Conservation (phyloP, 2,329 filamentous ascomycete species). For the Aspergillus neotritici region DNA sequence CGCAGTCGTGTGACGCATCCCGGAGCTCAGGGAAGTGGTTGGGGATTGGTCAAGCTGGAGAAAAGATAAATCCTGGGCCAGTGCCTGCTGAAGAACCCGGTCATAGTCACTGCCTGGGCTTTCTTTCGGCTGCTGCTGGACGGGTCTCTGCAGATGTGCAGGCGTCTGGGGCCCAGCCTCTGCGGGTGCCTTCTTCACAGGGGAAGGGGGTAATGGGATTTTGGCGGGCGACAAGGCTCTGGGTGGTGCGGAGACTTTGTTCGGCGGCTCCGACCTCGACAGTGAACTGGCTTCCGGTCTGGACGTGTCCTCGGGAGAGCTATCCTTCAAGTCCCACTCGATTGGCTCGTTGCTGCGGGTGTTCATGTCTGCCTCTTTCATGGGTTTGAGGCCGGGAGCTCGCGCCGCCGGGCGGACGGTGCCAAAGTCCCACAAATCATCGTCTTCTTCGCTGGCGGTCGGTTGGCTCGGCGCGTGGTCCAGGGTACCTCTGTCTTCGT, state of each 20-base stretch:
- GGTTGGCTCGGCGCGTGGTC: constrained; percentile 29
- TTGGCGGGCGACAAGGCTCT: constrained; percentile 51
- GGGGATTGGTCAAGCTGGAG: constrained; percentile 32
- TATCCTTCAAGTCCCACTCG: constrained; percentile 29
- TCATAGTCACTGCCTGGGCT: constrained; percentile 39
- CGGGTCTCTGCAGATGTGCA: constrained; percentile 41
- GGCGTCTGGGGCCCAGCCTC: constrained; percentile 47
- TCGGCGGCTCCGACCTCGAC: constrained; percentile 53
- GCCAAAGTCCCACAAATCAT: constrained; percentile 98
- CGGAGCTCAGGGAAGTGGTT: constrained; percentile 12
- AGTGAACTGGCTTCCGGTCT: constrained; percentile 45
- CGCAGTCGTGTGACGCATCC: constrained; percentile 9
- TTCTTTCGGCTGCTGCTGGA: constrained; percentile 25
- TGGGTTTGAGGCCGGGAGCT: constrained; percentile 58
- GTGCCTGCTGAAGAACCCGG: constrained; percentile 36
- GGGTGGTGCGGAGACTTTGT: constrained; percentile 33
- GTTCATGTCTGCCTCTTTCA: constrained; percentile 80
- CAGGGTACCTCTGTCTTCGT: constrained; percentile 54
- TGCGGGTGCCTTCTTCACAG: constrained; percentile 49
- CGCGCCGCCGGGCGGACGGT: constrained; percentile 80
- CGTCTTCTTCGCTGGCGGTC: constrained; percentile 47
- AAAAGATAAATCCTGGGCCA: constrained; percentile 38
- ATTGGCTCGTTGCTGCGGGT: constrained; percentile 52
- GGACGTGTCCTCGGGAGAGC: constrained; percentile 21
- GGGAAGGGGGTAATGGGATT: constrained; percentile 56